Base-by-base conservation (phyloP, 148 eudicot species). In the Gaultheria prostrata region DNA sequence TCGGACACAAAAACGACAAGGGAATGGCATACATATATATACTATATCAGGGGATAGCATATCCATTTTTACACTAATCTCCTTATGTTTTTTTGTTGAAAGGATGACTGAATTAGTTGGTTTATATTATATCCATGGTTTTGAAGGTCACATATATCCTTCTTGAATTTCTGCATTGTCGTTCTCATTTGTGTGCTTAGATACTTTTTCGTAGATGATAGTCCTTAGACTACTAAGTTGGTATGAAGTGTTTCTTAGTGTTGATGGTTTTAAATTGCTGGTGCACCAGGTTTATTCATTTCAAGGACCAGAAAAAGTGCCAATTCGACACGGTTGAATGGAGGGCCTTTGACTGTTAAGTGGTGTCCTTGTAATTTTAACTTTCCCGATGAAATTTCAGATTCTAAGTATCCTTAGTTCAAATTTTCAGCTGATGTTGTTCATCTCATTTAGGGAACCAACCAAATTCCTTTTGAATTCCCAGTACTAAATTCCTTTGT, bases 401-500 rank as follows among this genome's bases (percentile, higher is more conserved):
- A 67, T 67, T 67, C 72, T 67, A 13, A 39, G 0, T 78, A 54
- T 70, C 70, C 56, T 21, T 13, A 35, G 24, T 57, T 21, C 9
- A 79, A 57, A 53, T 35, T 8, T n/a, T 79, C 32, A 8, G 12
- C 63, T 80, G 6, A 80, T 26, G 63, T 45, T 61, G 54, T 24
- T 61, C 20, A 63, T 49, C 73, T 79, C 13, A 56, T 86, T 81
- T 80, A 88, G 90, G 88, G 83, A 43, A 76, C 76, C 39, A 75
- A 67, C 76, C 80, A 73, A 53, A 48, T 78, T 69, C 79, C 84
- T 65, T 67, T 84, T 81, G 30, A 51, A 13, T 77, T 54, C 73
- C 90, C 82, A 54, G 78, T 50, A 26, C 80, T 81, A 21, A 80
- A 80, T 80, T 61, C 82, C 32, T 17, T 39, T 43, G 17, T 61